A percentile compares a stretch with the other conserved stretches of the same genome.
These are phyloP conservation scores for Nymphaea thermarum DNA, from an alignment of 164 flowering plant species.

Conservation along the genomic window DNA sequence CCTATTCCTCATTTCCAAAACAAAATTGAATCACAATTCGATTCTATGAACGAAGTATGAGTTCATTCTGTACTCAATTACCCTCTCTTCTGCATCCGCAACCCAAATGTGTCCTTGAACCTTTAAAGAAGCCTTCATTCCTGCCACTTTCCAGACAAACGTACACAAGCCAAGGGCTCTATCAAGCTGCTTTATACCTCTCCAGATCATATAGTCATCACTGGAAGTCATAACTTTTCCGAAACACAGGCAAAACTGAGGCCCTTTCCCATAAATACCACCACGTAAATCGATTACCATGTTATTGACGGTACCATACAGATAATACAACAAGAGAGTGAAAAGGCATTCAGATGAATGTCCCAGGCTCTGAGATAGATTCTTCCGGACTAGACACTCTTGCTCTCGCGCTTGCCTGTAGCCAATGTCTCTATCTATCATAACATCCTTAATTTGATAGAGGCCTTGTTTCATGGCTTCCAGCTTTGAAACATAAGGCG, in stretches of 20 bases:
- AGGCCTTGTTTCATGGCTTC: constrained; percentile 85
- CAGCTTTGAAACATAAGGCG: constrained; percentile 37
- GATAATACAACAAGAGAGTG: constrained; percentile 59
- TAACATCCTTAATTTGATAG: constrained; percentile 63
- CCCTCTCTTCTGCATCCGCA: constrained; percentile 43
- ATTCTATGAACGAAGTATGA: constrained; percentile 48
- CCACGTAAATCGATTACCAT: constrained; percentile 67
- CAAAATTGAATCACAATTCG: constrained; percentile 13
- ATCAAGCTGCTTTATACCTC: constrained; percentile 67
- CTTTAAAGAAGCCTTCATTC: constrained; percentile 44
- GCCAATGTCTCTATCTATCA: constrained; percentile 53
- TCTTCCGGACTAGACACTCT: constrained; percentile 68
- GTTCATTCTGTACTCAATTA: constrained; percentile 44
- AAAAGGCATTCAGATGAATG: constrained; percentile 72
- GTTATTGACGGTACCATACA: constrained; percentile 44
- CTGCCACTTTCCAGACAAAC: constrained; percentile 71
- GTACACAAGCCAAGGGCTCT: constrained; percentile 58
- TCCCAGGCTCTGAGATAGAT: constrained; percentile 45
- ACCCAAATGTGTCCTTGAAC: constrained; percentile 86
- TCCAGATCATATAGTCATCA: constrained; percentile 40
- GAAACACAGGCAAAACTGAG: constrained; percentile 36
- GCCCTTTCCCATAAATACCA: constrained; percentile 26
- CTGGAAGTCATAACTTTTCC: constrained; percentile 65
- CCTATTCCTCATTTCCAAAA: too few relatives aligned
- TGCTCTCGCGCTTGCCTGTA: constrained; percentile 56